Conservation (phyloP, 345 rosid species). For the Camelina neglecta region DNA sequence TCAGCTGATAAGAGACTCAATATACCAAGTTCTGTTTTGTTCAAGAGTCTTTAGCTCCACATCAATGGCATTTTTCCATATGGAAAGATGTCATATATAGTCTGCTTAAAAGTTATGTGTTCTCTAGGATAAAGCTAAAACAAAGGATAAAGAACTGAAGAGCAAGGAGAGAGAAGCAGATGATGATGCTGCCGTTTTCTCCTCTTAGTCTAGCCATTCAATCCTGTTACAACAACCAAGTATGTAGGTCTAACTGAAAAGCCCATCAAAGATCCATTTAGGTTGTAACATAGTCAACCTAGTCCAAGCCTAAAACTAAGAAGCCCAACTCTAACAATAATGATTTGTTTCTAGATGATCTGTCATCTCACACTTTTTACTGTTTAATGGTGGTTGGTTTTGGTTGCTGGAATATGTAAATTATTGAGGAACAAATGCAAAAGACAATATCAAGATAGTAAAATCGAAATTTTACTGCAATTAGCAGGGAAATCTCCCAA, state of each 20-base stretch:
- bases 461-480: conserved; percentile 30
- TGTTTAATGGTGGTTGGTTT: background rate
- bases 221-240: background rate
- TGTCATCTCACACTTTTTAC: background rate
- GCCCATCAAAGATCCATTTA: background rate
- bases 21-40: background rate
- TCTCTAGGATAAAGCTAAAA: background rate
- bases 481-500: conserved; percentile 29
- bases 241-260: background rate
- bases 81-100: background rate
- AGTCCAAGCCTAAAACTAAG: background rate
- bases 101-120: background rate
- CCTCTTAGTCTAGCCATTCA: background rate
- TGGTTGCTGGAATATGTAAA: conserved; percentile 11
- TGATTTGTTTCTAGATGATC: background rate
- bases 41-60: background rate
- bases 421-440: background rate
- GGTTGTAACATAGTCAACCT: background rate
- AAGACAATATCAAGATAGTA: background rate
- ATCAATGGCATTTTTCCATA: background rate
- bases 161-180: background rate
- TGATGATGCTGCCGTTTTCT: background rate
- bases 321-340: background rate
- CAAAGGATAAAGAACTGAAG: background rate
- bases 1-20: background rate